Evolutionary conservation across 2,329 filamentous ascomycete species (phyloP), one percentile per base, ranked within the genome.

Genomic region (Botrytis cinerea): DNA sequence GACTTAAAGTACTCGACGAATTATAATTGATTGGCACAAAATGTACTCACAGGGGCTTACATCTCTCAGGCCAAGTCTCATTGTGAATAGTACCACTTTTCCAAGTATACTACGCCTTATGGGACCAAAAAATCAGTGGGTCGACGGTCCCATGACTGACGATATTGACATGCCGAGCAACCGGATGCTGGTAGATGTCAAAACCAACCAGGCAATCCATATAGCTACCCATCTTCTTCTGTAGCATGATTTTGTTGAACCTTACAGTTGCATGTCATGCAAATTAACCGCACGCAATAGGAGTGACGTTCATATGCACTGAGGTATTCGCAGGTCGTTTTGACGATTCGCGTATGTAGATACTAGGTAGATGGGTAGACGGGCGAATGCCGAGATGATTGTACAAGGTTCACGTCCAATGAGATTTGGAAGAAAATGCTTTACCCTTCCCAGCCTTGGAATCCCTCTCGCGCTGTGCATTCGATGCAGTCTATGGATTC

Each of bases 1-100:
- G 79, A 48, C 73, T 81, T 40, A 77, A 75, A 70, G 54, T 78
- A 32, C 80, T 81, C 73, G 80, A 81, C 64, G 80, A 81, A 74
- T 73, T 81, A 73, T 81, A 74, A 78, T 60, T 32, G 18, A 64
- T 69, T 54, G 66, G 48, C 40, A 68, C 35, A 9, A 32, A 57
- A 69, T 60, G 54, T 67, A 62, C 22, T 43, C 25, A 59, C 38
- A 45, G 51, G 51, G 70, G 71, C 63, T 51, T 25, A 64, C 38
- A 51, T 22, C 59, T 71, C 69, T 38, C 43, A 18, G 48, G 18
- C 48, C 48, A 57, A 38, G 35, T 57, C 18, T 12, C 43, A 22
- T 43, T 35, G 16, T 48, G 35, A 43, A 68, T 28, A 54, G 16
- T 25, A 43, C 35, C 64, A 57, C 64, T 54, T 68, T 68, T 68